Evolutionary conservation across 2,329 filamentous ascomycete genomes (phyloP).

Genomic region (Monosporascus sp.): DNA sequence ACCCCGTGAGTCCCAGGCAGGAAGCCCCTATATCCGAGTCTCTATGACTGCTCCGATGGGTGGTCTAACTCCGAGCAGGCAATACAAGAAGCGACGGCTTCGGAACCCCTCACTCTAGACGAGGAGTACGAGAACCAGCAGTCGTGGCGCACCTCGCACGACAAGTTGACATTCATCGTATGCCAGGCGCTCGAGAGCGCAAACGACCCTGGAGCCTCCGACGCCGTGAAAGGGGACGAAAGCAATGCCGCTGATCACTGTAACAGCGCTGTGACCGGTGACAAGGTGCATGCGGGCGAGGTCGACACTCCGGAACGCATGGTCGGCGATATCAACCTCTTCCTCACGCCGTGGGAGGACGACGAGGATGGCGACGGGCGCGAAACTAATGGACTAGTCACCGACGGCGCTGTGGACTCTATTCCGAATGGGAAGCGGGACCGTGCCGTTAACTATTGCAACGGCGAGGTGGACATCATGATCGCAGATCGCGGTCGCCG

Average conservation of each 20-base stretch:
- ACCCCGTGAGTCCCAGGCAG: constrained; percentile 46
- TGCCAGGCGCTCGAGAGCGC: constrained; percentile 40
- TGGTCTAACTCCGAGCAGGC: constrained; percentile 37
- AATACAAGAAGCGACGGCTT: constrained; percentile 80
- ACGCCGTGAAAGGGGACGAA: background rate
- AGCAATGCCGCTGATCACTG: background rate
- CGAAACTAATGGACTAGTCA: constrained; percentile 6
- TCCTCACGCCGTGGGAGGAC: constrained; percentile 59
- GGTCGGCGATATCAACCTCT: constrained; percentile 77
- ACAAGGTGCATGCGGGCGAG: constrained; percentile 29
- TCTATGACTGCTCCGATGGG: background rate
- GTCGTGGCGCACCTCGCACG: constrained; percentile 75
- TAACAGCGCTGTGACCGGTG: background rate
- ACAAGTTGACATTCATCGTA: constrained; percentile 91
- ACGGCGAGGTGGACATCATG: constrained; percentile 29
- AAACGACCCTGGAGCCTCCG: background rate
- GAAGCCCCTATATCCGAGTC: background rate
- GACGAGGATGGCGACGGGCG: constrained; percentile 32
- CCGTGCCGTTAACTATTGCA: constrained; percentile 30
- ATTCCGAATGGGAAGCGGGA: constrained; percentile 60
- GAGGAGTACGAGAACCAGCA: constrained; percentile 88
- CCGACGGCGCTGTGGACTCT: constrained; percentile 13
- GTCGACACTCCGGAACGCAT: constrained; percentile 54
- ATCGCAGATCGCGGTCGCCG: constrained; percentile 20
- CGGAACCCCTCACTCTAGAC: constrained; percentile 71